Conservation (phyloP, 2,329 filamentous ascomycete species). For the Calycina herbarum region DNA sequence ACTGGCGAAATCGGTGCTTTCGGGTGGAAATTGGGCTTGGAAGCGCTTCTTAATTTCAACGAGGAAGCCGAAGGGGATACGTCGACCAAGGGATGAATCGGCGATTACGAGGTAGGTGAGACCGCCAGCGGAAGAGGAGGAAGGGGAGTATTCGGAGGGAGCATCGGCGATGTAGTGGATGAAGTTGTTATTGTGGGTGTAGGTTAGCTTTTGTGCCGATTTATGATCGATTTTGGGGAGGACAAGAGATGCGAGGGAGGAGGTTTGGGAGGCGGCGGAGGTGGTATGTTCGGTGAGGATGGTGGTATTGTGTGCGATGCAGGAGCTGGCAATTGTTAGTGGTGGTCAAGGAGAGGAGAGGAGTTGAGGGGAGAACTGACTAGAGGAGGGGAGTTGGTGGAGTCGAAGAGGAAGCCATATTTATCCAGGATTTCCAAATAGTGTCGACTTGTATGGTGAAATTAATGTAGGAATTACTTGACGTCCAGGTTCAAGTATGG, state of each 20-base stretch:
- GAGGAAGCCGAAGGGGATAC: conserved; percentile 90
- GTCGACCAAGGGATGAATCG: conserved; percentile 75
- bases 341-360: conserved; percentile 3
- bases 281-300: conserved; percentile 93
- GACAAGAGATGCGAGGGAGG: conserved; percentile 86
- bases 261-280: conserved; percentile 78
- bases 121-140: conserved; percentile 66
- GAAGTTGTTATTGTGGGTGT: conserved; percentile 86
- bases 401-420: conserved; percentile 71
- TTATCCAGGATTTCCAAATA: not conserved
- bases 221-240: conserved; percentile 90
- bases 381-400: conserved; percentile 70
- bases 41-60: conserved; percentile 90
- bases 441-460: not conserved
- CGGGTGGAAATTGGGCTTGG: conserved; percentile 66
- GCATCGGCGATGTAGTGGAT: conserved; percentile 95
- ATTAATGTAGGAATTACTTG: not conserved
- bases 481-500: not conserved
- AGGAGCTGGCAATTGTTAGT: conserved; percentile 60
- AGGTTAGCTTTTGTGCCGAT: conserved; percentile 83
- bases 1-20: conserved; percentile 68
- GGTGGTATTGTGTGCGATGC: conserved; percentile 89
- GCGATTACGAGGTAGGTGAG: conserved; percentile 92
- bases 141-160: conserved; percentile 60
- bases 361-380: conserved; percentile 47